These are phyloP conservation scores for Pulveroboletus frians DNA, from an alignment of 768 basidiomycete species.

Conservation along the genomic window DNA sequence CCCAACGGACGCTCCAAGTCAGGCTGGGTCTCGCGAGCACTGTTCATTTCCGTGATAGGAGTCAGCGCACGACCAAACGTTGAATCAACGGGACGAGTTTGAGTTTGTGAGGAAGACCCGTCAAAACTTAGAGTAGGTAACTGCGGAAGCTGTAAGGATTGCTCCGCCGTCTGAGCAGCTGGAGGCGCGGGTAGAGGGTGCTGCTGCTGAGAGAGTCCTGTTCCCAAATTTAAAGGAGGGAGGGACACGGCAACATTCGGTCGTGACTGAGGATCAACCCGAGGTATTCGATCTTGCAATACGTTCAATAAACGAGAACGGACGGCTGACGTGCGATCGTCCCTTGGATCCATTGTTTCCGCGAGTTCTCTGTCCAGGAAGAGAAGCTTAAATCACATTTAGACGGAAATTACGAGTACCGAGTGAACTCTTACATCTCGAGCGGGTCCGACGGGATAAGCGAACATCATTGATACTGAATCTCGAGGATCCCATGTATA, in stretches of 20 bases:
- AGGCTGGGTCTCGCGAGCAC: slow-evolving; percentile 24
- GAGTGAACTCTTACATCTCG: slow-evolving; percentile 60
- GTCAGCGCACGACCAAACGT: slow-evolving; percentile 40
- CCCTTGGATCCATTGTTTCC: slow-evolving; percentile 68
- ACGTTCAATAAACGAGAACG: slow-evolving; percentile 59
- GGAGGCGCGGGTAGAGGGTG: slow-evolving; percentile 26
- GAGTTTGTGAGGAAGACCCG: slow-evolving; percentile 11
- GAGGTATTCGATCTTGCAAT: slow-evolving; percentile 59
- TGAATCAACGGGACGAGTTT: slow-evolving; percentile 19
- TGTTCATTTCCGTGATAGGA: slow-evolving; percentile 59
- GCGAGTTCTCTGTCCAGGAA: slow-evolving; percentile 86
- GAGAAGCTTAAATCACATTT: slow-evolving; percentile 48
- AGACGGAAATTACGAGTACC: slow-evolving; percentile 6
- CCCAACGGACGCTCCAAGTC: slow-evolving; percentile 17
- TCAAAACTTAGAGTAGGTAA: slow-evolving; percentile 60
- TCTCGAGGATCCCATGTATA: slow-evolving; percentile 92
- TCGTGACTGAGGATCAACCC: slow-evolving; percentile 21
- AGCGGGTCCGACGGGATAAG: slow-evolving; percentile 80
- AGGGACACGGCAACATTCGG: slow-evolving; percentile 10
- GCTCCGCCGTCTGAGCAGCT: slow-evolving; percentile 5
- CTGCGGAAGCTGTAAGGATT: slow-evolving; percentile 34
- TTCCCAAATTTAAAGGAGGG: slow-evolving; percentile 15
- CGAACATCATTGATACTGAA: slow-evolving; percentile 82
- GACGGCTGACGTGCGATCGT: slow-evolving; percentile 70
- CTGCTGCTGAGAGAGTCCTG: slow-evolving; percentile 24